A percentile compares a stretch with the other conserved stretches of the same genome.
Evolutionary conservation across 176 grass and related monocot species (phyloP).

Genomic region (Bolboschoenus planiculmis): DNA sequence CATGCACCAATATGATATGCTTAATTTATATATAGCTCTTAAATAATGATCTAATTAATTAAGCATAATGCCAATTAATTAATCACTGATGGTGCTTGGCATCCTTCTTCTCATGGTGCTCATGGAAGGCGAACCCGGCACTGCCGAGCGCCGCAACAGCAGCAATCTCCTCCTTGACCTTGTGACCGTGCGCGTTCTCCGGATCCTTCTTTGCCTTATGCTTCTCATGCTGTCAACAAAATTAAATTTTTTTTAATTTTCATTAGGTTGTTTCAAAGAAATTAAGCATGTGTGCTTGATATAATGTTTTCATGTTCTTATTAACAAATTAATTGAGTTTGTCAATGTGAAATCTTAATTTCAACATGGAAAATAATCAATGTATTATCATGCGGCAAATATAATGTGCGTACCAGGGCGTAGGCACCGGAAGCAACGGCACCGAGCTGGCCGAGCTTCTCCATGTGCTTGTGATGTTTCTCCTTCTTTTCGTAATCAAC

Average conservation of each 20-base stretch:
- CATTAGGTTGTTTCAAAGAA: background rate
- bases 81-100: slow-evolving; percentile 25
- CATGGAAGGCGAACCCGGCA: slow-evolving; percentile 55
- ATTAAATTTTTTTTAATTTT: background rate
- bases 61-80: background rate
- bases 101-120: slow-evolving; percentile 71
- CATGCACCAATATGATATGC: too few relatives aligned
- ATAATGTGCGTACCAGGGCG: background rate
- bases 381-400: background rate
- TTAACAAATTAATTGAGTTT: background rate
- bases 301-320: background rate
- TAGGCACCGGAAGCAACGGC: slow-evolving; percentile 26
- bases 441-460: slow-evolving; percentile 14
- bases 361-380: background rate
- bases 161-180: slow-evolving; percentile 50
- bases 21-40: too few relatives aligned
- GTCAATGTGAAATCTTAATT: background rate
- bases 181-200: slow-evolving; percentile 43
- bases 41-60: too few relatives aligned
- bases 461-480: slow-evolving; percentile 38
- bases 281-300: background rate
- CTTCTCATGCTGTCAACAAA: background rate
- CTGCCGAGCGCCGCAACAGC: slow-evolving; percentile 42
- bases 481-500: slow-evolving; percentile 23
- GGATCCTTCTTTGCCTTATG: slow-evolving; percentile 28